Evolutionary conservation across 768 basidiomycete species (phyloP), one percentile per base, ranked within the genome.

Genomic region (Amyloporia xantha): DNA sequence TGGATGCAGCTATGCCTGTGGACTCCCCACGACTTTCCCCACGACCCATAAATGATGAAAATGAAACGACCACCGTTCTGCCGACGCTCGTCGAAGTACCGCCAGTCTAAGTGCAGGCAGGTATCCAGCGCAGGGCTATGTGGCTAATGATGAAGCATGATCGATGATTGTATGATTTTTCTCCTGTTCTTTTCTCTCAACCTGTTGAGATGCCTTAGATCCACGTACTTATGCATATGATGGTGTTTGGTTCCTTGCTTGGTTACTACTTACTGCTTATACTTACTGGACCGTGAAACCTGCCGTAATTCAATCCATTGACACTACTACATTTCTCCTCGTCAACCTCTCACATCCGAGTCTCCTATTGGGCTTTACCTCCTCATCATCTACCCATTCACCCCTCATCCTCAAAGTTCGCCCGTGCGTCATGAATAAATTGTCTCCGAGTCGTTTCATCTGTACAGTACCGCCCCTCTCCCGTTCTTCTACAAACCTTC

Each of bases 21-120:
- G n/a, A n/a, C 0, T n/a, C 52, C 5, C 56, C 58, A 30, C 54
- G 53, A 40, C 49, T 44, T 6, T 24, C 36, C 12, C 9, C 53
- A 43, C 44, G 52, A 43, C 52, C 52, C 30, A 2, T 51, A 30
- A 50, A 41, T 15, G 55, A 59, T 39, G 44, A 25, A 19, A 52
- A 55, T 17, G 58, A 56, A 39, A 53, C 35, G 51, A 56, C 51
- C 27, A 35, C 53, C 24, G 49, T 48, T n/a, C n/a, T n/a, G 53
- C 47, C 50, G 49, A 21, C 50, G 15, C 27, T 33, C 30, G 30
- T 15, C 30, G 30, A 33, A 15, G 30, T 33, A 7, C 30, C 30
- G 7, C 30, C 30, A 7, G 30, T 33, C 30, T 33, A 15, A 33
- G 7, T 33, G 9, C 30, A 7, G n/a, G n/a, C n/a, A n/a, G n/a